Evolutionary conservation across 768 basidiomycete genomes (phyloP).

Genomic region (Mycena rosella): DNA sequence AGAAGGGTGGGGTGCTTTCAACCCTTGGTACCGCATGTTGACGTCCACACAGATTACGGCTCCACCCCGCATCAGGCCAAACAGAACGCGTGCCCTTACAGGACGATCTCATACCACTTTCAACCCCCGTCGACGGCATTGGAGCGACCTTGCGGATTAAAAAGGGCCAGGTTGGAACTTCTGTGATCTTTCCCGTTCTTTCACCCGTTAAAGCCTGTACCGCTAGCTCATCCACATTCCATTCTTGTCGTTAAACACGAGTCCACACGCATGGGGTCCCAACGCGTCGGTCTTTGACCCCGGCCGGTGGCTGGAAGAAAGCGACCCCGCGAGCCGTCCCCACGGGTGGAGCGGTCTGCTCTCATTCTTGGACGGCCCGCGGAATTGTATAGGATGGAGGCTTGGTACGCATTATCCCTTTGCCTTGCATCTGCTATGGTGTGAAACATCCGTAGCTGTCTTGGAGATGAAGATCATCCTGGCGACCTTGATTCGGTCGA

Average conservation of each 20-base stretch:
- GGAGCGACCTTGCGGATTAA: slow-evolving; percentile 46
- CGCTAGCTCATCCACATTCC: slow-evolving; percentile 51
- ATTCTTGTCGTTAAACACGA: slow-evolving; percentile 48
- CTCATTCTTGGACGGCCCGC: slow-evolving; percentile 56
- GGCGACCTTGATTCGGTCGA: slow-evolving; percentile 49
- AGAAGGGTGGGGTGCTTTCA: slow-evolving; percentile 49
- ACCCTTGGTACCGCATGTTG: not conserved
- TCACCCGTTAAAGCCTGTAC: not conserved
- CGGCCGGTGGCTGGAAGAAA: slow-evolving; percentile 52
- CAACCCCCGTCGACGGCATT: slow-evolving; percentile 45
- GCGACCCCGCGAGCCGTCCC: slow-evolving; percentile 44
- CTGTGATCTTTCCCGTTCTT: not conserved
- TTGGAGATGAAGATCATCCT: slow-evolving; percentile 55
- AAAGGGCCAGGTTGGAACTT: slow-evolving; percentile 52
- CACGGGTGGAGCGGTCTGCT: slow-evolving; percentile 51
- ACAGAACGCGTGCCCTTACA: slow-evolving; percentile 55
- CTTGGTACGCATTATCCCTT: slow-evolving; percentile 40
- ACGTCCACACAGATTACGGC: slow-evolving; percentile 48
- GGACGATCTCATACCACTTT: slow-evolving; percentile 59
- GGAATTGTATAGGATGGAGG: slow-evolving; percentile 56
- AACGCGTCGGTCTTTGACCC: slow-evolving; percentile 52
- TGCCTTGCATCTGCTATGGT: not conserved
- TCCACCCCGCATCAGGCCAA: slow-evolving; percentile 55
- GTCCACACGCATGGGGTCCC: slow-evolving; percentile 51
- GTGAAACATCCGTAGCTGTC: slow-evolving; percentile 38